Evolutionary conservation across 176 grass and related monocot genomes (phyloP).

Genomic region (Pontederia crassipes): DNA sequence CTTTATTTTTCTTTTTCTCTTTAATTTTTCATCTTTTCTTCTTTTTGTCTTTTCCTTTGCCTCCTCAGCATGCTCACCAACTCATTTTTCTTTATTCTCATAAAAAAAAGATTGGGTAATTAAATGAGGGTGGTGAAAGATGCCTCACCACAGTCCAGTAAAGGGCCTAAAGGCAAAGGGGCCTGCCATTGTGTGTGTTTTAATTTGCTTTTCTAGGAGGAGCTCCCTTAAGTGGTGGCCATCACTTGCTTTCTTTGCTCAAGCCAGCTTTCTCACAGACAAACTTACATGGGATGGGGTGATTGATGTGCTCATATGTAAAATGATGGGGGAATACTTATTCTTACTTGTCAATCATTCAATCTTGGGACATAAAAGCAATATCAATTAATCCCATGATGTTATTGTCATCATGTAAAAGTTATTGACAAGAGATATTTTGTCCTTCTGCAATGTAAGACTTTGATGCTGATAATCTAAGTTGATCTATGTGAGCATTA

Average conservation of each 20-base stretch:
- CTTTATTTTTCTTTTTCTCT: conserved; percentile 11
- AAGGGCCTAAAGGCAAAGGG: background rate
- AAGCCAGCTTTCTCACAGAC: background rate
- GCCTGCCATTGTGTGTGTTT: no score
- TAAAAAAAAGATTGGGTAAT: conserved; percentile 6
- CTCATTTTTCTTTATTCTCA: conserved; percentile 8
- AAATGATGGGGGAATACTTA: background rate
- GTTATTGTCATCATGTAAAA: no score
- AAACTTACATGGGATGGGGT: background rate
- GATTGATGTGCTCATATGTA: background rate
- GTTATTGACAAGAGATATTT: no score
- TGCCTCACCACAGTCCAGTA: background rate
- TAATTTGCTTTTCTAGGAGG: no score
- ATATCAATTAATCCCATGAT: no score
- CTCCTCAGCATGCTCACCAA: conserved; percentile 1
- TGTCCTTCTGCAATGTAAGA: no score
- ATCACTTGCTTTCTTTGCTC: background rate
- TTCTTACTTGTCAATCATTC: conserved; percentile 1
- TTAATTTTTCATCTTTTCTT: conserved; percentile 9
- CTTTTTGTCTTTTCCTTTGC: conserved; percentile 39
- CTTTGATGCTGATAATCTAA: no score
- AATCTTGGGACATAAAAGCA: no score
- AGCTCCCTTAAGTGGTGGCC: no score
- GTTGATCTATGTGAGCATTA: no score
- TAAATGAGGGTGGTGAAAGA: conserved; percentile 22